Conservation (phyloP, 2,329 filamentous ascomycete species). For the Epichloe sp. region DNA sequence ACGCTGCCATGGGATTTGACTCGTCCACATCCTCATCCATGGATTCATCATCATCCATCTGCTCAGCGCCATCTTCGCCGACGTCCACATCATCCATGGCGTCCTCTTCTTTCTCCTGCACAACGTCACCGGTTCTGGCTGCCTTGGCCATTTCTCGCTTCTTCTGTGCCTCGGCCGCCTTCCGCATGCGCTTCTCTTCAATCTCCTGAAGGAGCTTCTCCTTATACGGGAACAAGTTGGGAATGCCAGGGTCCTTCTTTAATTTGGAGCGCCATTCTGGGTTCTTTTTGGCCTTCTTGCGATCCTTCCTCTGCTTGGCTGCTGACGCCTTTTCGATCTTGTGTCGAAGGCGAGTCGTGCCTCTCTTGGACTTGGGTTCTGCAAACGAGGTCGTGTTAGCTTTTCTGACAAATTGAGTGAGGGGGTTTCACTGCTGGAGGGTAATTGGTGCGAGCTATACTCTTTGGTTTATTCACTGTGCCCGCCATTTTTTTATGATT, state of each 20-base stretch:
- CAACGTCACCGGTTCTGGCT: constrained; percentile 42
- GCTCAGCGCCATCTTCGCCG: constrained; percentile 35
- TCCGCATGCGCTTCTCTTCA: constrained; percentile 71
- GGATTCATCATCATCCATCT: constrained; percentile 32
- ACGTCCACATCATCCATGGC: constrained; percentile 36
- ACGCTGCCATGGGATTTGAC: constrained; percentile 82
- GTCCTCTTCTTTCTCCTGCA: constrained; percentile 29
- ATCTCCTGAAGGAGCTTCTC: constrained; percentile 90
- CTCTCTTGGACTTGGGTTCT: constrained; percentile 95
- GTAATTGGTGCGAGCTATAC: constrained; percentile 20
- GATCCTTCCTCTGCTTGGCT: constrained; percentile 80
- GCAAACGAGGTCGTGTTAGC: not conserved
- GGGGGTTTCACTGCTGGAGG: no score
- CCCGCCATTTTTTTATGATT: constrained; percentile 31
- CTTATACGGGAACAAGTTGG: constrained; percentile 96
- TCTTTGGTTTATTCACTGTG: constrained; percentile 41
- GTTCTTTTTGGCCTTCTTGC: constrained; percentile 88
- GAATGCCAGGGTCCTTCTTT: constrained; percentile 97
- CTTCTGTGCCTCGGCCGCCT: constrained; percentile 64
- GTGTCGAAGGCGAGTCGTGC: constrained; percentile 75
- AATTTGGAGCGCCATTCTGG: constrained; percentile 90
- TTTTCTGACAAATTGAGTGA: not conserved
- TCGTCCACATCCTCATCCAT: constrained; percentile 49
- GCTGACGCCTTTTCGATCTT: constrained; percentile 90
- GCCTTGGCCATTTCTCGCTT: constrained; percentile 61